Conservation (phyloP, 441 rosid genomes). For the Gossypium schwendimanii region DNA sequence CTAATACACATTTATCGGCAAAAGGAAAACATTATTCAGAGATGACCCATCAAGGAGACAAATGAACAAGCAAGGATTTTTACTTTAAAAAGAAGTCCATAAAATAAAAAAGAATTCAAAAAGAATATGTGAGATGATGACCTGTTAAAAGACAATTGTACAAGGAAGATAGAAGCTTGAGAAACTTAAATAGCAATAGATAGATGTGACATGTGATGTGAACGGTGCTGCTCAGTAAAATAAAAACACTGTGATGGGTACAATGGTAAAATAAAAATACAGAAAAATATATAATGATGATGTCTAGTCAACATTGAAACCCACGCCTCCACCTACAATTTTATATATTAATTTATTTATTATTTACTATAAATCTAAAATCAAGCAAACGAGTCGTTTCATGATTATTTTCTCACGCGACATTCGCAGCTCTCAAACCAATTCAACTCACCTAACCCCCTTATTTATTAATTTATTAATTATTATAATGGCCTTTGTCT, state of each 20-base stretch:
- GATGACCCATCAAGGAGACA: not conserved
- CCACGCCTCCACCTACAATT: not conserved
- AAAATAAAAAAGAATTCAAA: not conserved
- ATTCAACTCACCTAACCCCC: not conserved
- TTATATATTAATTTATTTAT: not conserved
- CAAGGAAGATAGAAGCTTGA: not conserved
- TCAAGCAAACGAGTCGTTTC: not conserved
- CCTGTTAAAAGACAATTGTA: not conserved
- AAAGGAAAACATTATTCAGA: not conserved
- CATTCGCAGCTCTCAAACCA: not conserved
- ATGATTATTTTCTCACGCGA: slow-evolving; percentile 13
- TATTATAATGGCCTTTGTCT: not conserved
- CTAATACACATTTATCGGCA: slow-evolving; percentile 21
- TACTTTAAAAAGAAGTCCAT: not conserved
- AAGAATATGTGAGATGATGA: not conserved
- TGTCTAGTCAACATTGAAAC: not conserved
- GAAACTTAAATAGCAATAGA: not conserved
- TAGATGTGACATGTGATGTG: not conserved
- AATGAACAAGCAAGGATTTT: not conserved
- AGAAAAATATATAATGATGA: not conserved
- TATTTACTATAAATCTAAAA: not conserved
- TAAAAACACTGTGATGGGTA: not conserved
- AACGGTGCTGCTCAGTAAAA: not conserved
- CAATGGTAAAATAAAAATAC: not conserved
- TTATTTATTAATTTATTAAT: not conserved